Evolutionary conservation across 2,329 filamentous ascomycete genomes (phyloP).

Genomic region (Apiospora malaysiana): DNA sequence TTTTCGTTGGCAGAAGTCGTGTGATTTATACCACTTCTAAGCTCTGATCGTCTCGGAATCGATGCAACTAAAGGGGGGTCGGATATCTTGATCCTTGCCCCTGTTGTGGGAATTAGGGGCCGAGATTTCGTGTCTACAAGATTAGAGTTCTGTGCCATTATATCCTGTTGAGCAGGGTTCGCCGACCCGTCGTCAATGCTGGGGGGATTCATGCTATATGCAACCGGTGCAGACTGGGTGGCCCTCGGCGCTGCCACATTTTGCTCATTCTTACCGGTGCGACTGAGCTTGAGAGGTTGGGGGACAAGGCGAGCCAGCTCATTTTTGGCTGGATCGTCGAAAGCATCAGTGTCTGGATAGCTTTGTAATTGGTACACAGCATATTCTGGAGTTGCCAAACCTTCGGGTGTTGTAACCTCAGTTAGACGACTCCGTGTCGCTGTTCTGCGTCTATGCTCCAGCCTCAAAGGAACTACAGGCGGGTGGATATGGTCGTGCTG

Average conservation of each 20-base stretch:
- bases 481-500: neutral
- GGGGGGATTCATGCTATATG: neutral
- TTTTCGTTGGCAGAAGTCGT: neutral
- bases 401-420: constrained; percentile 39
- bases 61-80: neutral
- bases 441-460: constrained; percentile 30
- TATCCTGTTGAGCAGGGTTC: neutral
- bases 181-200: neutral
- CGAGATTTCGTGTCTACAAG: neutral
- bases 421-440: constrained; percentile 36
- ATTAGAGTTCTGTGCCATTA: neutral
- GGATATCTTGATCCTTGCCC: neutral
- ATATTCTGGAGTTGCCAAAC: constrained; percentile 23
- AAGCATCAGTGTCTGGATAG: neutral
- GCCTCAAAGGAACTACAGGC: constrained; percentile 26
- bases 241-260: neutral
- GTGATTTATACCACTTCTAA: neutral
- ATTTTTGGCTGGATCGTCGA: neutral
- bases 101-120: no score
- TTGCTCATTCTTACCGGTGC: neutral
- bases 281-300: neutral
- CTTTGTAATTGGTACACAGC: neutral
- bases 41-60: no score
- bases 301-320: neutral
- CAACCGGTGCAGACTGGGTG: neutral